phyloP scores from a whole-genome alignment of 148 eudicot genomes.

The Cornus controversa region DNA sequence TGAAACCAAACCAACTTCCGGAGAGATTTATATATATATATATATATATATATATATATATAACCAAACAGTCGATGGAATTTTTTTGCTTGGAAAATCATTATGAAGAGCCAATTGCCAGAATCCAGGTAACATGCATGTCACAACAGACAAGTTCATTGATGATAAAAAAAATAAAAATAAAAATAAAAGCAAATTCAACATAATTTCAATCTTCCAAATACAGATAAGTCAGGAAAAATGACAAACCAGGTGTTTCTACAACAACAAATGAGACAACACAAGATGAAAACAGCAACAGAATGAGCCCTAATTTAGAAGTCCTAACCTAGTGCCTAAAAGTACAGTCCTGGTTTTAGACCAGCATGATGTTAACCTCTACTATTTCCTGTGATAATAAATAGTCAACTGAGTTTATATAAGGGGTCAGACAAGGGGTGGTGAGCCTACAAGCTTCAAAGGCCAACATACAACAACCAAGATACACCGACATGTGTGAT shows the following conservation, averaged over 20 bases:
- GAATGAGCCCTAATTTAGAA: neutral
- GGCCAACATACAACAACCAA: constrained; percentile 8
- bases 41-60: too few relatives aligned
- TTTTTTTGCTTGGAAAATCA: too few relatives aligned
- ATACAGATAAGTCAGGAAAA: constrained; percentile 7
- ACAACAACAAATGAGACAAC: constrained; percentile 16
- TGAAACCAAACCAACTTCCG: too few relatives aligned
- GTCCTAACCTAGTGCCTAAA: constrained; percentile 22
- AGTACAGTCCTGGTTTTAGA: constrained; percentile 1
- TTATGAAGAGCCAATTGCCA: neutral
- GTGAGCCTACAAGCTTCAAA: constrained; percentile 11
- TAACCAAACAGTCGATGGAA: too few relatives aligned
- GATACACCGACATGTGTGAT: constrained; percentile 19
- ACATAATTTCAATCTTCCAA: neutral
- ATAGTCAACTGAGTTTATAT: constrained; percentile 2
- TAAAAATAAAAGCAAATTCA: neutral
- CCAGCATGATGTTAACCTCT: constrained; percentile 5
- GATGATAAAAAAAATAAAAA: too few relatives aligned
- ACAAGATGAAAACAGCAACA: neutral
- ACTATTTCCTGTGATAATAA: neutral
- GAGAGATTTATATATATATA: too few relatives aligned
- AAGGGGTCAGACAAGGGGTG: constrained; percentile 17
- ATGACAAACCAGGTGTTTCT: constrained; percentile 13
- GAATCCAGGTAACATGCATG: neutral
- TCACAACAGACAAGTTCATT: neutral